These are phyloP conservation scores for Entomortierella parvispora DNA, from an alignment of 192 early-diverging fungal species.

Conservation along the genomic window DNA sequence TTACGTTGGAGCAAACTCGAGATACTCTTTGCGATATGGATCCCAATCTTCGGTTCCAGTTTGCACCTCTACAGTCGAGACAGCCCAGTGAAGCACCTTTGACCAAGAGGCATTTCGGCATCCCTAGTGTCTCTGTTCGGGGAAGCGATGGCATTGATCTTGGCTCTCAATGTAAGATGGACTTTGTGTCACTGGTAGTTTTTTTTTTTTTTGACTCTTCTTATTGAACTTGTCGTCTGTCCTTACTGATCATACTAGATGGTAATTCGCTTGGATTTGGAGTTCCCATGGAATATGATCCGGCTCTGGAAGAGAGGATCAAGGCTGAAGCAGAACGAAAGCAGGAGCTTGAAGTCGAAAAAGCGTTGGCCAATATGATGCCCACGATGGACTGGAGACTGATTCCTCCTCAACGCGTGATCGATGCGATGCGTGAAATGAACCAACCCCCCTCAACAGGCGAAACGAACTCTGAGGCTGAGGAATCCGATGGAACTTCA, in stretches of 20 bases:
- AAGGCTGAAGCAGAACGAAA: constrained; percentile 17
- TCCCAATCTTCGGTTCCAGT: constrained; percentile 41
- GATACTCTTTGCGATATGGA: constrained; percentile 44
- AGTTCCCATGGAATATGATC: constrained; percentile 44
- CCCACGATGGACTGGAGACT: constrained; percentile 42
- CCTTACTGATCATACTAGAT: constrained; percentile 1
- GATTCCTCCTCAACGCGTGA: constrained; percentile 37
- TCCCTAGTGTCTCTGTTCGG: constrained; percentile 35
- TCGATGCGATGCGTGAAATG: constrained; percentile 16
- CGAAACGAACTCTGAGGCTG: neutral
- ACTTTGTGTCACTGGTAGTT: too few species aligned
- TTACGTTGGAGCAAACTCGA: constrained; percentile 39
- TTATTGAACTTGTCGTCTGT: neutral
- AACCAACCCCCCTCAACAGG: neutral
- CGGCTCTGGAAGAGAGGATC: constrained; percentile 3
- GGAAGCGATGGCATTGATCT: constrained; percentile 49
- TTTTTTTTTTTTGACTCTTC: neutral
- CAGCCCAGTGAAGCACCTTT: constrained; percentile 37
- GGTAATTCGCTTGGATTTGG: constrained; percentile 49
- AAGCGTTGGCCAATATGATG: constrained; percentile 48
- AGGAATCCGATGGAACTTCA: neutral
- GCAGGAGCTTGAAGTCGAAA: constrained; percentile 24
- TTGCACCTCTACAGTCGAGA: constrained; percentile 44
- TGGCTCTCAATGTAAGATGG: constrained; percentile 46
- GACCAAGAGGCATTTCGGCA: constrained; percentile 40